phyloP scores from a whole-genome alignment of 352 stramenopile species.

The Phytophthora cryptogea region DNA sequence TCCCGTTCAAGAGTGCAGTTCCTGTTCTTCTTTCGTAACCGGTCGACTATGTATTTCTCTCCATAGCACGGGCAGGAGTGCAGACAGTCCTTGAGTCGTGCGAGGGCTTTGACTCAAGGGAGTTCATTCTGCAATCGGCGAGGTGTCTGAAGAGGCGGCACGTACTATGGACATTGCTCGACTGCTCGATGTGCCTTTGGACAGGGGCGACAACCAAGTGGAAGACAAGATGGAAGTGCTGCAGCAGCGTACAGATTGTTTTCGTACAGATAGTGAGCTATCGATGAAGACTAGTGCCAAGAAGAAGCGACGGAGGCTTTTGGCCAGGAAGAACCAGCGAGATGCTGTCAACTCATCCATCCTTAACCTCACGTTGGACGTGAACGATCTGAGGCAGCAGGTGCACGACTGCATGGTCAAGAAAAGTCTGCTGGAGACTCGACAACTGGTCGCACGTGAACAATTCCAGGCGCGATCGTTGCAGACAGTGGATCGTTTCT shows the following conservation, averaged over 20 bases:
- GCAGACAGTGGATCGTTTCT: conserved; percentile 34
- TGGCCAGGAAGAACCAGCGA: conserved; percentile 11
- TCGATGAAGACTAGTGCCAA: not conserved
- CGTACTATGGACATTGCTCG: not conserved
- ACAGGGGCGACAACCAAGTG: conserved; percentile 8
- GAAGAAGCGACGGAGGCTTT: conserved; percentile 14
- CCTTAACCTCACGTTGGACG: conserved; percentile 27
- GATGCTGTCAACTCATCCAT: conserved; percentile 18
- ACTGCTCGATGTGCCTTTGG: not conserved
- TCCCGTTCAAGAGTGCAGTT: not conserved
- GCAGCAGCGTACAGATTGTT: not conserved
- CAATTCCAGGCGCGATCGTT: conserved; percentile 36
- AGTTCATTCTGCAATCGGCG: not conserved
- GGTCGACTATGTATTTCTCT: not conserved
- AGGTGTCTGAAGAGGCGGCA: not conserved
- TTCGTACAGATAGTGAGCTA: not conserved
- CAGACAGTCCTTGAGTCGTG: not conserved
- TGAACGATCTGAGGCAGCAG: conserved; percentile 33
- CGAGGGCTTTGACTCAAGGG: too few species aligned
- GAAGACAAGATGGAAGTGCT: not conserved
- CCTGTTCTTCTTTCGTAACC: conserved; percentile 23
- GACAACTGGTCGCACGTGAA: conserved; percentile 26
- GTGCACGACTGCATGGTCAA: conserved; percentile 30
- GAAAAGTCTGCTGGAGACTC: conserved; percentile 28
- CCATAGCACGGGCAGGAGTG: not conserved